phyloP scores from a whole-genome alignment of 2,329 filamentous ascomycete species.

The Alternaria sp. region DNA sequence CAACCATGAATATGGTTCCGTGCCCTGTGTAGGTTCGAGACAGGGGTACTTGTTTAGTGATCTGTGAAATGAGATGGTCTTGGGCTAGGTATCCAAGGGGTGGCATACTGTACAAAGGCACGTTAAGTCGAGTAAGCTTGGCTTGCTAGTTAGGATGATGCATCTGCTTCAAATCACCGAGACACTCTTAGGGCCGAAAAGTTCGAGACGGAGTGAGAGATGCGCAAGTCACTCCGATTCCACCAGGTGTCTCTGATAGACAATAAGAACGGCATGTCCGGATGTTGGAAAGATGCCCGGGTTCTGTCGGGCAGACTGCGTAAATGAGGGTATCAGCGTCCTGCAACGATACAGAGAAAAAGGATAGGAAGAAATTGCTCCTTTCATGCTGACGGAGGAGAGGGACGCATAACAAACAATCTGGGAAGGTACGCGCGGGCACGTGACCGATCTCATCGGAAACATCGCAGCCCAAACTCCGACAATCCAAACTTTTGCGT shows the following conservation, averaged over 20 bases:
- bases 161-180: not conserved
- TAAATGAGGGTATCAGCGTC: not conserved
- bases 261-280: not conserved
- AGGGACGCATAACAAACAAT: not conserved
- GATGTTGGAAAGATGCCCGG: not conserved
- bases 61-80: not conserved
- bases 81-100: not conserved
- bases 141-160: not conserved
- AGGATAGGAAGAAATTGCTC: not conserved
- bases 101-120: not conserved
- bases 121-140: not conserved
- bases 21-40: conserved; percentile 1
- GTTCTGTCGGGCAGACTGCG: not conserved
- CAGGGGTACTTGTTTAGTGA: not conserved
- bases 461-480: conserved; percentile 10
- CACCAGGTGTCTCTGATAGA: not conserved
- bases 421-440: not conserved
- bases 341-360: not conserved
- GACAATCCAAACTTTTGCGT: conserved; percentile 20
- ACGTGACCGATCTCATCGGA: conserved; percentile 14
- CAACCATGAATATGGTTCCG: not conserved
- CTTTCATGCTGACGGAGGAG: not conserved
- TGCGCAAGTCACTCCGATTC: not conserved
- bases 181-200: not conserved
- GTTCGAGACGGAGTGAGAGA: not conserved